These are phyloP conservation scores for Suillus decipiens DNA, from an alignment of 768 basidiomycete species.

Conservation along the genomic window DNA sequence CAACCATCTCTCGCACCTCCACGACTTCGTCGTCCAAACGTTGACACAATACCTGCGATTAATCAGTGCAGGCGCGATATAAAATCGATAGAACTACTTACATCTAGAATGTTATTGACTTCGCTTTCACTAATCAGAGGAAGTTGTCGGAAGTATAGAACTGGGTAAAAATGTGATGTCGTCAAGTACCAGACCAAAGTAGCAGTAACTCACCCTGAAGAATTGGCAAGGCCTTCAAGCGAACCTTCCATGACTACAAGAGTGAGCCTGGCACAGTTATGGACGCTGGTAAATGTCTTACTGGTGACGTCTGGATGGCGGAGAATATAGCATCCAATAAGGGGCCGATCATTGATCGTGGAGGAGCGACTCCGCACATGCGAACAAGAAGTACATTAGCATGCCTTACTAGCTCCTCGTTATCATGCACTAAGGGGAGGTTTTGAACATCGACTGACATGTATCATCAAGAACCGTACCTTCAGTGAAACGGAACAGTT, in stretches of 20 bases:
- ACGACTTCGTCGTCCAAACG: conserved; percentile 86
- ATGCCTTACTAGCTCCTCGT: conserved; percentile 65
- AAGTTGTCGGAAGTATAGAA: conserved; percentile 87
- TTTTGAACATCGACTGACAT: conserved; percentile 8
- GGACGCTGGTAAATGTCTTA: conserved; percentile 35
- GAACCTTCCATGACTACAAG: conserved; percentile 80
- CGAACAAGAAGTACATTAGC: conserved; percentile 74
- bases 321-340: conserved; percentile 73
- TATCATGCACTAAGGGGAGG: conserved; percentile 58
- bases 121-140: conserved; percentile 77
- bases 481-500: conserved; percentile 76
- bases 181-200: neutral
- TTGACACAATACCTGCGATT: conserved; percentile 65
- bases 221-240: conserved; percentile 82
- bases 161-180: conserved; percentile 31
- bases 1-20: conserved; percentile 89
- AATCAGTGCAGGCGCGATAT: conserved; percentile 2
- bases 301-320: conserved; percentile 75
- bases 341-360: conserved; percentile 63
- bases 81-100: conserved; percentile 27
- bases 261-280: conserved; percentile 10
- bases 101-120: conserved; percentile 81
- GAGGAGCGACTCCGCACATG: conserved; percentile 85
- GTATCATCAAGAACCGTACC: conserved; percentile 32
- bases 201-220: conserved; percentile 58